Evolutionary conservation across 352 stramenopile species (phyloP).

Genomic region (Globisporangium emineosum): DNA sequence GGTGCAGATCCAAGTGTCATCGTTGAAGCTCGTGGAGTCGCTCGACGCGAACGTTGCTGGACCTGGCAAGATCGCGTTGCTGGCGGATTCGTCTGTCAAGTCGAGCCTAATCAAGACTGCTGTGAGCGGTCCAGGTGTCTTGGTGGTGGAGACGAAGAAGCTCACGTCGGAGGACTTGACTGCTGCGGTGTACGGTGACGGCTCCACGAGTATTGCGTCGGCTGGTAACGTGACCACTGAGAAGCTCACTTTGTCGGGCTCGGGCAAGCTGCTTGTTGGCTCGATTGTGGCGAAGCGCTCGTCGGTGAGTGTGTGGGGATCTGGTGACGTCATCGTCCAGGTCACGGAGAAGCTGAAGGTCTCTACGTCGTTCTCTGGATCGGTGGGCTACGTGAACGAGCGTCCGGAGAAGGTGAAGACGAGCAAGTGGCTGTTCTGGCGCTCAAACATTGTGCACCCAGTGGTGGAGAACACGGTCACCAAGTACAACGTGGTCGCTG

Average conservation of each 20-base stretch:
- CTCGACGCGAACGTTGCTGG: constrained; percentile 44
- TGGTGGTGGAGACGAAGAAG: constrained; percentile 36
- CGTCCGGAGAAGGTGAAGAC: constrained; percentile 31
- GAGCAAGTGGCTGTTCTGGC: constrained; percentile 13
- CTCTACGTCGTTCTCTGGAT: constrained; percentile 27
- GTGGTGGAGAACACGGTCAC: constrained; percentile 1
- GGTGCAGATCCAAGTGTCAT: constrained; percentile 31
- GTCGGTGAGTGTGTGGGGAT: constrained; percentile 38
- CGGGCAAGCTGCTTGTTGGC: constrained; percentile 35
- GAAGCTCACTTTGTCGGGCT: constrained; percentile 44
- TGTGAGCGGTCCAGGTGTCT: constrained; percentile 30
- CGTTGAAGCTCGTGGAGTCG: constrained; percentile 19
- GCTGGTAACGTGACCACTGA: constrained; percentile 37
- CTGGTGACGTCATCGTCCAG: constrained; percentile 38
- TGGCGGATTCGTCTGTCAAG: constrained; percentile 25
- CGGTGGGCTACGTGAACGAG: constrained; percentile 31
- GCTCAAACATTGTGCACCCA: constrained; percentile 9
- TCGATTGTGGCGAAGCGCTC: constrained; percentile 41
- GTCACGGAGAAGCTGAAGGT: constrained; percentile 33
- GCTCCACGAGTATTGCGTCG: constrained; percentile 39
- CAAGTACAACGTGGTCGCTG: constrained; percentile 2
- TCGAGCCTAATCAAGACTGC: constrained; percentile 24
- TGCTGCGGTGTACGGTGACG: constrained; percentile 47
- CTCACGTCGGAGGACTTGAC: constrained; percentile 33
- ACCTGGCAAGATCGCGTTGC: constrained; percentile 28